Base-by-base conservation (phyloP, 331 rosid genomes). In the Pyracantha coccinea region DNA sequence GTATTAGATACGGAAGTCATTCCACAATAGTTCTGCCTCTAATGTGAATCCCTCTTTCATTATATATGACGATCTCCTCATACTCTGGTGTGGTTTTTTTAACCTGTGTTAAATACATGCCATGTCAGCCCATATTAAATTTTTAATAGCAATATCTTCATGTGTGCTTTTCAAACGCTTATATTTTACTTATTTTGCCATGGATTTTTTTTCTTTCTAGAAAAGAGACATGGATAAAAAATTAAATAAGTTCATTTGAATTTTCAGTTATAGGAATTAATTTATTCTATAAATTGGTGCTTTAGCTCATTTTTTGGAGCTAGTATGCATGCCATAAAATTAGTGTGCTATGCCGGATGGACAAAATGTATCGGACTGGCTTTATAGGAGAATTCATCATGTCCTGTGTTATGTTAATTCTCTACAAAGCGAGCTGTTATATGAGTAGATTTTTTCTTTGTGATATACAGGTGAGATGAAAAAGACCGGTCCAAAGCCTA, bases 381-480 rank as follows among this genome's bases (percentile, higher is more conserved):
- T 20, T 29, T 71, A 53, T 31, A 28, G 27, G 7, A 28, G 63
- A 50, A 71, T 41, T 71, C 23, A 14, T 23, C 23, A 54, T 23
- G 33, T 11, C 20, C 50, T 32, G 21, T 71, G 50, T 28, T 54
- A 15, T 35, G 53, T 5, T 72, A 28, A 23, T 57, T 57, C 24
- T 58, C 35, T 72, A 24, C 67, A 14, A 33, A 32, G 3, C 5
- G 52, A 54, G 66, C 66, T 55, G 9, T 71, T 55, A 57, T 4
- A 55, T 20, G 52, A 71, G 75, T 31, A 7, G 25, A 57, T 14
- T 3, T 53, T 53, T 80, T 41, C 15, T 28, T 28, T 28, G 29
- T 28, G 29, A 28, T 28, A 17, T 12, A 81, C 82, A 85, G 93
- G 81, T 77, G 86, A 66, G 31, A 65, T 60, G 75, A 80, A 85